Evolutionary conservation across 2,329 filamentous ascomycete species (phyloP).

Genomic region (Sphaerulina musiva): DNA sequence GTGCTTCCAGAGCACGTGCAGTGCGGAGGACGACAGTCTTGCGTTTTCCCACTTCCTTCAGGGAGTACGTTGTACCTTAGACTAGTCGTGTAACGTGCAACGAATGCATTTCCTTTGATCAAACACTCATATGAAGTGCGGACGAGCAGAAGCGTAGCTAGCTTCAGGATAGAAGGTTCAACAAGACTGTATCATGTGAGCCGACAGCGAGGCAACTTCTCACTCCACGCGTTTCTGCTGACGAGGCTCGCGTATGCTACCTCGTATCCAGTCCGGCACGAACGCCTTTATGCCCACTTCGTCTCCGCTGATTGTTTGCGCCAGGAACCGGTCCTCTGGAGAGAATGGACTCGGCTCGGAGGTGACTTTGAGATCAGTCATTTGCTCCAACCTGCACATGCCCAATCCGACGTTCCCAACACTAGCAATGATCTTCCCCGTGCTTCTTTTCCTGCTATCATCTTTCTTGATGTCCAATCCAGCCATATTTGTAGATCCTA

Average conservation of each 20-base stretch:
- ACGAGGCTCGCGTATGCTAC: conserved; percentile 38
- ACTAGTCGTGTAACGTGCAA: no score
- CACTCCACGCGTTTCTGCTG: conserved; percentile 34
- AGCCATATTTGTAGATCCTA: conserved; percentile 3
- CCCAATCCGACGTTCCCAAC: conserved; percentile 82
- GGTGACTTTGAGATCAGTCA: conserved; percentile 72
- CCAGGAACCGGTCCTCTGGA: conserved; percentile 48
- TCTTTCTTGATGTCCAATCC: conserved; percentile 48
- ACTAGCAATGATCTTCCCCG: conserved; percentile 72
- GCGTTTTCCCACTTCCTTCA: no score
- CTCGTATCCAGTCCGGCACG: conserved; percentile 67
- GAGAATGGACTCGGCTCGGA: conserved; percentile 58
- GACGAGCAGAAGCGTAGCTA: no score
- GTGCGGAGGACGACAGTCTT: no score
- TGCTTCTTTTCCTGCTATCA: conserved; percentile 55
- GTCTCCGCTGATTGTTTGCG: conserved; percentile 23
- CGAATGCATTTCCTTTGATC: no score
- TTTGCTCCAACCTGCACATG: conserved; percentile 79
- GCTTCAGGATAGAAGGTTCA: neutral
- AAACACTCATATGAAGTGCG: no score
- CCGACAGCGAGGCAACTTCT: neutral
- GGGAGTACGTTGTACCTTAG: no score
- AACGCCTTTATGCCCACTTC: conserved; percentile 51
- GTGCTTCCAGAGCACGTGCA: no score
- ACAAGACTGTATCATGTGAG: neutral